Evolutionary conservation across 306 rosid species (phyloP).

Genomic region (Vigna trinervia): DNA sequence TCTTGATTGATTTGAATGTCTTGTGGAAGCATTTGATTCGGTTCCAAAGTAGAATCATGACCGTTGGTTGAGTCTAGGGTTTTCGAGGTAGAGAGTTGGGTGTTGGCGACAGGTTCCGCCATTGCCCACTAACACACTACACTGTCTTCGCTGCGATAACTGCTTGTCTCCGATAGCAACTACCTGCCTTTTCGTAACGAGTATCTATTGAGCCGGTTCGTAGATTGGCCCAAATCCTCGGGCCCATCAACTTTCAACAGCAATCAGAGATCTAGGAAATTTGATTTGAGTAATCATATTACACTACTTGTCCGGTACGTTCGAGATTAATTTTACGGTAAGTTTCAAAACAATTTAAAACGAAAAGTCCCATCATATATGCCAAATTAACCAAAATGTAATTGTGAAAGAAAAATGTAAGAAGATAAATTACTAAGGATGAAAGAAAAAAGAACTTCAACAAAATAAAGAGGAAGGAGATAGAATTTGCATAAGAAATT

Average conservation of each 20-base stretch:
- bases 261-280: too few relatives aligned
- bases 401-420: too few relatives aligned
- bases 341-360: too few relatives aligned
- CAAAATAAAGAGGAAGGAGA: too few relatives aligned
- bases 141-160: conserved; percentile 8
- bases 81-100: conserved; percentile 46
- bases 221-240: not conserved
- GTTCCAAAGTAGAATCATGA: conserved; percentile 44
- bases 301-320: too few relatives aligned
- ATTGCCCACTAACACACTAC: conserved; percentile 41
- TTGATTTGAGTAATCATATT: too few relatives aligned
- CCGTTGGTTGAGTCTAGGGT: conserved; percentile 52
- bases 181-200: not conserved
- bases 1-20: conserved; percentile 26
- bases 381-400: too few relatives aligned
- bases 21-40: conserved; percentile 12
- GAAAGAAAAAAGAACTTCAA: too few relatives aligned
- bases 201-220: not conserved
- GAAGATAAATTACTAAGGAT: too few relatives aligned
- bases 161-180: not conserved
- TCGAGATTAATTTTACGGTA: too few relatives aligned
- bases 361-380: too few relatives aligned
- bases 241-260: conserved; percentile 25
- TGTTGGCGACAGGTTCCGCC: conserved; percentile 61
- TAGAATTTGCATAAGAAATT: too few relatives aligned